Conservation (phyloP, 106 monocot species). For the Acorus calamus region DNA sequence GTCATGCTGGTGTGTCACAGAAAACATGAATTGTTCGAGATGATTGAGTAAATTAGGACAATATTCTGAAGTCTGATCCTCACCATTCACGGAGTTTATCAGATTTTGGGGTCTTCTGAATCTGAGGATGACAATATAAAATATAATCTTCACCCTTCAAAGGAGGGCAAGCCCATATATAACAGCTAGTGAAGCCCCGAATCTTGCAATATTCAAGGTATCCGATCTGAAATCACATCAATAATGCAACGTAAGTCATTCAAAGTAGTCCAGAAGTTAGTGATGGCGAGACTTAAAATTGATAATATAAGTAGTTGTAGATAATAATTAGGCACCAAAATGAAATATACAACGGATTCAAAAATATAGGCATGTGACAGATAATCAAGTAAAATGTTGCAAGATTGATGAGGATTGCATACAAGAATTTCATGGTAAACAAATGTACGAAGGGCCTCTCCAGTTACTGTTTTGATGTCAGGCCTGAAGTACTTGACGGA, state of each 20-base stretch:
- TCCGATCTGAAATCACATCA: constrained; percentile 33
- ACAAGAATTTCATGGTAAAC: constrained; percentile 87
- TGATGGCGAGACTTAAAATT: too few species aligned
- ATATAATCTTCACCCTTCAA: constrained; percentile 60
- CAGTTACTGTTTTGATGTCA: constrained; percentile 39
- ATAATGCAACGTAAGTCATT: neutral
- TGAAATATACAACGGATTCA: too few species aligned
- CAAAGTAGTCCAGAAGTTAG: too few species aligned
- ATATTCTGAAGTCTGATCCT: neutral
- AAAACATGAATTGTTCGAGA: too few species aligned
- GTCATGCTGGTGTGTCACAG: too few species aligned
- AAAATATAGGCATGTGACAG: too few species aligned
- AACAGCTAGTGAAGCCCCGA: constrained; percentile 54
- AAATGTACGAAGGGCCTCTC: constrained; percentile 71
- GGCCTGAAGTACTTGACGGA: constrained; percentile 77
- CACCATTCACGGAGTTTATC: constrained; percentile 73
- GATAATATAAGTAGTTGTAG: too few species aligned
- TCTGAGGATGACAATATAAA: constrained; percentile 67
- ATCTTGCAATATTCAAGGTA: constrained; percentile 78
- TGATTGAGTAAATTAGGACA: neutral
- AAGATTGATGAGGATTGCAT: neutral
- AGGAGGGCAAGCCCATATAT: constrained; percentile 74
- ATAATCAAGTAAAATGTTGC: too few species aligned
- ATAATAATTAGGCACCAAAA: too few species aligned
- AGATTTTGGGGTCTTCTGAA: constrained; percentile 63